These are phyloP conservation scores for Cladosporium sp. DNA, from an alignment of 2,329 filamentous ascomycete genomes.

Conservation along the genomic window DNA sequence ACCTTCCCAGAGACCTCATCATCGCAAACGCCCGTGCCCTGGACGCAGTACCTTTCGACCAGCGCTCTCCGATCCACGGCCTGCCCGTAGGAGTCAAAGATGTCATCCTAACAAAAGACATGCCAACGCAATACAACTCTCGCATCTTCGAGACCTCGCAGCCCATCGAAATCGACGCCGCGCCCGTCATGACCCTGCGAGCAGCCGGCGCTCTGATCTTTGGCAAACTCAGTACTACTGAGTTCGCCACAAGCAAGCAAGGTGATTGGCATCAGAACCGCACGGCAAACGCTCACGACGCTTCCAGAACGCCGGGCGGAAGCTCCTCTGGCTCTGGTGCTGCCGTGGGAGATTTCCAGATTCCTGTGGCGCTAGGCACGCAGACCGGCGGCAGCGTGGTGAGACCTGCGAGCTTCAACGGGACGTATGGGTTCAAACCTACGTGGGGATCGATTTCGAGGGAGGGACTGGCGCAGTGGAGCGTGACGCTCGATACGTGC, in stretches of 20 bases:
- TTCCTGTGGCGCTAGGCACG: constrained; percentile 58
- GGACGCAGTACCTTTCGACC: constrained; percentile 44
- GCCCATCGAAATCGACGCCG: constrained; percentile 48
- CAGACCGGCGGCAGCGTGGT: constrained; percentile 64
- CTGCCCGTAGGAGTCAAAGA: constrained; percentile 59
- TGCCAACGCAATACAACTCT: constrained; percentile 57
- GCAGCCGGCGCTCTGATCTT: constrained; percentile 55
- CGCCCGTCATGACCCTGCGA: constrained; percentile 49
- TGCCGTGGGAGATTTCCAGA: constrained; percentile 62
- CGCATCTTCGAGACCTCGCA: constrained; percentile 47
- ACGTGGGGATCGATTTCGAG: constrained; percentile 61
- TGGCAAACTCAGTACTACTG: constrained; percentile 59
- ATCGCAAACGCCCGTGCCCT: constrained; percentile 48
- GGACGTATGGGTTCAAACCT: constrained; percentile 62
- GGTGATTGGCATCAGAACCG: constrained; percentile 36
- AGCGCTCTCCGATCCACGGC: constrained; percentile 55
- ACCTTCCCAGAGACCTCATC: constrained; percentile 44
- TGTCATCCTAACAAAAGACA: constrained; percentile 56
- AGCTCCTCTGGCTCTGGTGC: constrained; percentile 65
- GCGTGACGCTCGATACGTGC: constrained; percentile 58
- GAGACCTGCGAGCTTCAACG: constrained; percentile 61
- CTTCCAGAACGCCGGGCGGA: constrained; percentile 57
- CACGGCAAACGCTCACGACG: constrained; percentile 56
- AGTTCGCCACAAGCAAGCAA: constrained; percentile 57
- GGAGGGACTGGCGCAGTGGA: constrained; percentile 59